Evolutionary conservation across 1,284 basidiomycete species (phyloP).

Genomic region (Ustilago xerochloae): DNA sequence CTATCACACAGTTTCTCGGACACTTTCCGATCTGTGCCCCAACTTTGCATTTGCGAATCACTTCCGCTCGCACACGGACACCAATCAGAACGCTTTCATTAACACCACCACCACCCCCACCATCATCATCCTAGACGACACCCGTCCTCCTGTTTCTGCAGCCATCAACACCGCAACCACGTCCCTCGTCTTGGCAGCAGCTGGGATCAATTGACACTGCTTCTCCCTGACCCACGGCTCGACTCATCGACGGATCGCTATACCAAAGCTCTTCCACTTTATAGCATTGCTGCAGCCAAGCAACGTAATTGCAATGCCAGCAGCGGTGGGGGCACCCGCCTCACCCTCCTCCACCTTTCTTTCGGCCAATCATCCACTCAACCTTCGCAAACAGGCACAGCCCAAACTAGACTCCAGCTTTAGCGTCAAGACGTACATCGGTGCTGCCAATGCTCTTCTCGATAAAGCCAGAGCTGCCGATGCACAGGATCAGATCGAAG

Average conservation of each 20-base stretch:
- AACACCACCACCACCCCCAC: too few relatives aligned
- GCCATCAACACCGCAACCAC: too few relatives aligned
- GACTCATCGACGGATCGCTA: neutral
- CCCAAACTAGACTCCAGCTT: slow-evolving; percentile 61
- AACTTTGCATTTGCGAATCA: neutral
- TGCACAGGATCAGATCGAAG: slow-evolving; percentile 62
- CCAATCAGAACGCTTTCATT: too few relatives aligned
- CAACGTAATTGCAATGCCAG: too few relatives aligned
- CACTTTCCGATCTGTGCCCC: neutral
- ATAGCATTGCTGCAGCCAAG: too few relatives aligned
- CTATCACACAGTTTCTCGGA: too few relatives aligned
- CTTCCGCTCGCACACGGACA: neutral
- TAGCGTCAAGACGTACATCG: slow-evolving; percentile 65
- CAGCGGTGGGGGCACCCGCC: slow-evolving; percentile 20
- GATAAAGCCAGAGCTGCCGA: slow-evolving; percentile 66
- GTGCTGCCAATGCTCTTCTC: slow-evolving; percentile 63
- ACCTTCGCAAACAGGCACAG: slow-evolving; percentile 62
- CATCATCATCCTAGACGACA: too few relatives aligned
- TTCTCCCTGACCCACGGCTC: neutral
- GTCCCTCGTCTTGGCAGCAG: too few relatives aligned
- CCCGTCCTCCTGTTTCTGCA: too few relatives aligned
- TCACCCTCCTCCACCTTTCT: slow-evolving; percentile 27
- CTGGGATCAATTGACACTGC: too few relatives aligned
- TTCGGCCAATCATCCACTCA: slow-evolving; percentile 63
- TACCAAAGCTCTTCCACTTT: neutral